Base-by-base conservation (phyloP, 148 eudicot species). In the Pouteria glomerata region DNA sequence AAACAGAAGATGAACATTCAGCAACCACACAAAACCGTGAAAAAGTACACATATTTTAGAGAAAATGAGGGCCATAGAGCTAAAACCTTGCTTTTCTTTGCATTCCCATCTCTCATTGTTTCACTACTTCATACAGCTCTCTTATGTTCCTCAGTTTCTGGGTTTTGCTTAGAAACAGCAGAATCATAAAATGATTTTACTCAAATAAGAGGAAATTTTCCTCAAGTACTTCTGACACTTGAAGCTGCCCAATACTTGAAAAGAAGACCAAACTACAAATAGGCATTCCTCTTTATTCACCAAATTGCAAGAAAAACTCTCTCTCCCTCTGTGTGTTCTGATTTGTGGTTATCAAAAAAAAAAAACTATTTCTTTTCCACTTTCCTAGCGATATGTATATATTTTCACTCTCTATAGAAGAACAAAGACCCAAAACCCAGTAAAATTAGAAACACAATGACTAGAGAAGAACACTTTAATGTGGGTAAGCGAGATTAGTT, bases 61-160 rank as follows among this genome's bases (percentile, higher is more conserved):
- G 50, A 24, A 50, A 21, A 57, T 44, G n/a, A 11, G 45, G 39
- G 19, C 45, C 57, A 39, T 8, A 35, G 47, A 55, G 37, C 24
- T 61, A 62, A 91, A 42, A 91, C 97, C 95, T 89, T 92, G 97
- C 89, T 89, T 82, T 89, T 90, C 86, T 86, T 88, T 57, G 88
- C 79, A 83, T 78, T 79, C 66, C 59, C 96, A 88, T 88, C 89
- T 76, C 85, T 86, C 97, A 95, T 95, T 86, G 88, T 91, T 65
- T 75, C 83, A 85, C 76, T 76, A 76, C 89, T 73, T 92, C 96
- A 92, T 92, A 81, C 87, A 85, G 74, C 76, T 56, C 66, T n/a
- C 57, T 61, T 48, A 33, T n/a, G 26, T n/a, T 67, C 44, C 71
- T 18, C 39, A 30, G 19, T n/a, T 21, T 30, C 53, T 24, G 77